Base-by-base conservation (phyloP, 1,284 basidiomycete species). In the Clitocybe nebularis region DNA sequence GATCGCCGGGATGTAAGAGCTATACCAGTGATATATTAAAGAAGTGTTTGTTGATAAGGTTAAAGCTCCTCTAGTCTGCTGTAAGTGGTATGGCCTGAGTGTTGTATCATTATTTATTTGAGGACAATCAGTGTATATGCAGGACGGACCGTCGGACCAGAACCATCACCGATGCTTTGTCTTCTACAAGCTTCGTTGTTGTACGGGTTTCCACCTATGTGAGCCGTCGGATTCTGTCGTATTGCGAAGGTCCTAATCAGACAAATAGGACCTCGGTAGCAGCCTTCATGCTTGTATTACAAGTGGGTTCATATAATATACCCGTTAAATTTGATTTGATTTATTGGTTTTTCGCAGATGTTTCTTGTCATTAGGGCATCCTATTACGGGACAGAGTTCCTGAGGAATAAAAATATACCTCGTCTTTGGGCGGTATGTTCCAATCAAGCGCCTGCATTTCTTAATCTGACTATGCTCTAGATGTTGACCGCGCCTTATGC, bases 141-240 rank as follows among this genome's bases (percentile, higher is more conserved):
- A 11, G 67, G 66, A 16, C 62, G 60, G 36, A 60, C 56, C 9
- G 64, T 59, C 13, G 71, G 72, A 4, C 68, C 69, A 9, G 68
- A 76, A 47, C 72, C 73, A 16, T 60, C 64, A 1, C 61, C 57
- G 25, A 53, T 63, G 46, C 50, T 74, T 5, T 75, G 73, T 52
- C 55, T 74, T 4, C 51, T 71, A 11, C 72, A 75, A 49, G 70
- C 72, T 4, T 71, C 71, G 3, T 53, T 75, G 38, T 51, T 75
- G 13, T 74, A 74, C 48, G 72, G 68, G 5, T 63, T 70, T 54
- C 72, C 72, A n/a, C 59, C 69, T 1, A 57, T 74, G 73, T 73
- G 47, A 49, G 67, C 11, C 7, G 11, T n/a, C n/a, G n/a, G n/a
- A n/a, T n/a, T n/a, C n/a, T n/a, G n/a, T n/a, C n/a, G n/a, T n/a